phyloP scores from a whole-genome alignment of 164 flowering plant species.

The Kalanchoe fedtschenkoi region DNA sequence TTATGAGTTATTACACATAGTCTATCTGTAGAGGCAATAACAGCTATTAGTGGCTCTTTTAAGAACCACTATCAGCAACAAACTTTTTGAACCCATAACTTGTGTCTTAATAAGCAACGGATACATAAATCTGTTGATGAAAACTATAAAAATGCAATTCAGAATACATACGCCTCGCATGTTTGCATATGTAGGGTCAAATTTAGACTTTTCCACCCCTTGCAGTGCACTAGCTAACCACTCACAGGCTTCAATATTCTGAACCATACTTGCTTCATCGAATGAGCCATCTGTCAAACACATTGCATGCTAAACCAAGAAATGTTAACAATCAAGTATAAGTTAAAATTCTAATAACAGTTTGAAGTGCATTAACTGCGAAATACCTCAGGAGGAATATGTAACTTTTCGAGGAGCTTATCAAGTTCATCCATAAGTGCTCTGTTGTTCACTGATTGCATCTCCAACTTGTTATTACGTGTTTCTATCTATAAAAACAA shows the following conservation, averaged over 20 bases:
- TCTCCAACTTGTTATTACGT: constrained; percentile 94
- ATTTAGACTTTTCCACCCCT: constrained; percentile 61
- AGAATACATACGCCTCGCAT: constrained; percentile 74
- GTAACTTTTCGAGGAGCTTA: constrained; percentile 75
- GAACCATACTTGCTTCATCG: constrained; percentile 89
- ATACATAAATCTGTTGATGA: neutral
- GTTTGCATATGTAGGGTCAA: constrained; percentile 75
- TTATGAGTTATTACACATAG: too few species aligned
- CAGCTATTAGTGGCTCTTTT: too few species aligned
- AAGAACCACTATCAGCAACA: neutral
- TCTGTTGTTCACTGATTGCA: constrained; percentile 94
- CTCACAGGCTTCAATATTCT: constrained; percentile 92
- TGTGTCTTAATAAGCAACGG: neutral
- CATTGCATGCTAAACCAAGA: constrained; percentile 66
- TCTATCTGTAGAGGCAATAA: too few species aligned
- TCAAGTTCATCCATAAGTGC: constrained; percentile 84
- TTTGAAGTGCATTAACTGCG: constrained; percentile 5
- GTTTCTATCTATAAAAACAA: constrained; percentile 71
- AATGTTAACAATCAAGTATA: constrained; percentile 2
- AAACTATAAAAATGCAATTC: neutral
- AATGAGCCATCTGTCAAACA: constrained; percentile 82
- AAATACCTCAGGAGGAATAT: constrained; percentile 86
- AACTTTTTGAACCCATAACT: neutral
- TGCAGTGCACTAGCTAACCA: constrained; percentile 78
- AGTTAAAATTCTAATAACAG: neutral